These are phyloP conservation scores for Carex parvula DNA, from an alignment of 176 grass and related monocot species.

Conservation along the genomic window DNA sequence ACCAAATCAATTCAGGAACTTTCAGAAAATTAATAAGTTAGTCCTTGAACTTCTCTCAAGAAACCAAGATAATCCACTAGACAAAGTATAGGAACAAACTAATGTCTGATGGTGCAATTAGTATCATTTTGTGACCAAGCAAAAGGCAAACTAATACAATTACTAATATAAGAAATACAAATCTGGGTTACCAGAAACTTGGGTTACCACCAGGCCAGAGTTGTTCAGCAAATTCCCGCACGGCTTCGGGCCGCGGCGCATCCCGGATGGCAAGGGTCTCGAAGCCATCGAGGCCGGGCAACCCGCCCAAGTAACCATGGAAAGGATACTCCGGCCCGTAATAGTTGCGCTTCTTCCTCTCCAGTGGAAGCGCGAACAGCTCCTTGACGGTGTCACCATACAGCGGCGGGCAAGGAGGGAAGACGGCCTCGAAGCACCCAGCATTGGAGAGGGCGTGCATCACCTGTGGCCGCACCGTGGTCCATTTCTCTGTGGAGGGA, in stretches of 20 bases:
- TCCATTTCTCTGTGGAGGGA: slow-evolving; percentile 5
- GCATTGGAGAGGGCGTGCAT: slow-evolving; percentile 35
- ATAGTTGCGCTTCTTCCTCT: slow-evolving; percentile 48
- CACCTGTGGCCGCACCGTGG: slow-evolving; percentile 29
- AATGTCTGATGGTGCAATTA: too few relatives aligned
- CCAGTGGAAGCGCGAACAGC: slow-evolving; percentile 51
- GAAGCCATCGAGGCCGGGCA: slow-evolving; percentile 35
- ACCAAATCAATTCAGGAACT: too few relatives aligned
- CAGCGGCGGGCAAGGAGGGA: slow-evolving; percentile 31
- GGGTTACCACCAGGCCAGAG: slow-evolving; percentile 46
- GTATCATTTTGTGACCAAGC: neutral
- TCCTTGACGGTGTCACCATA: slow-evolving; percentile 40
- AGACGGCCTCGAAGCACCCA: slow-evolving; percentile 57
- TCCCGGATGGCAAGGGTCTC: slow-evolving; percentile 54
- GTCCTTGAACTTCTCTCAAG: neutral
- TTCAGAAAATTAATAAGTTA: neutral
- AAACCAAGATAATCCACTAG: neutral
- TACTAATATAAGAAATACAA: neutral
- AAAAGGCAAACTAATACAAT: neutral
- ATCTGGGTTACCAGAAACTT: slow-evolving; percentile 38
- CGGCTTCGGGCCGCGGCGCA: neutral
- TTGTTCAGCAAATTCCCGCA: slow-evolving; percentile 38
- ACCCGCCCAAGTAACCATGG: slow-evolving; percentile 48
- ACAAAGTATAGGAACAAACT: neutral
- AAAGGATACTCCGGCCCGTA: slow-evolving; percentile 48